Conservation (phyloP, 2,329 filamentous ascomycete genomes). For the Hymenoscyphus linearis region DNA sequence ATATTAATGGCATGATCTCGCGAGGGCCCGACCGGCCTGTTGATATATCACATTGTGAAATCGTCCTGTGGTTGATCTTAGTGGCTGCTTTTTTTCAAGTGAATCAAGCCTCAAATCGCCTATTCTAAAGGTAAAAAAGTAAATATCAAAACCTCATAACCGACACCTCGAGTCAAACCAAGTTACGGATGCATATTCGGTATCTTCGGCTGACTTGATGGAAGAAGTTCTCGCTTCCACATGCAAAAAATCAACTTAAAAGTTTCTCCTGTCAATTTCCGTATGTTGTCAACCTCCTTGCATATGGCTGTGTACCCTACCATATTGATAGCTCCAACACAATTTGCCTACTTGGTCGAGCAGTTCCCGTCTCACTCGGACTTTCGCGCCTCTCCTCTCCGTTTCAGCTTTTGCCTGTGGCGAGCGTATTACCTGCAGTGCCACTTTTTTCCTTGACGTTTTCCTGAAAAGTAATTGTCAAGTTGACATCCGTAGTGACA, state of each 20-base stretch:
- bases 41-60: neutral
- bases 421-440: neutral
- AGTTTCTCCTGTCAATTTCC: slow-evolving; percentile 2
- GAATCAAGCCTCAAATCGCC: neutral
- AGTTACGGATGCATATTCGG: neutral
- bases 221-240: neutral
- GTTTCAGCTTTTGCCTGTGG: slow-evolving; percentile 5
- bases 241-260: neutral
- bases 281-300: slow-evolving; percentile 2
- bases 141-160: neutral
- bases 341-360: slow-evolving; percentile 2
- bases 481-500: neutral
- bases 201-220: neutral
- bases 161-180: neutral
- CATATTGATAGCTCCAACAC: neutral
- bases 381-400: slow-evolving; percentile 3
- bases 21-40: neutral
- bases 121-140: neutral
- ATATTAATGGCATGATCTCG: slow-evolving; percentile 1
- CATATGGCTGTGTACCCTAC: slow-evolving; percentile 2
- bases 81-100: neutral
- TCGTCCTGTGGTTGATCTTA: neutral
- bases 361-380: slow-evolving; percentile 13
- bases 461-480: neutral
- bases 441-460: neutral